These are phyloP conservation scores for Danielozyma ontarioensis DNA, from an alignment of 805 yeast genomes.

Conservation along the genomic window DNA sequence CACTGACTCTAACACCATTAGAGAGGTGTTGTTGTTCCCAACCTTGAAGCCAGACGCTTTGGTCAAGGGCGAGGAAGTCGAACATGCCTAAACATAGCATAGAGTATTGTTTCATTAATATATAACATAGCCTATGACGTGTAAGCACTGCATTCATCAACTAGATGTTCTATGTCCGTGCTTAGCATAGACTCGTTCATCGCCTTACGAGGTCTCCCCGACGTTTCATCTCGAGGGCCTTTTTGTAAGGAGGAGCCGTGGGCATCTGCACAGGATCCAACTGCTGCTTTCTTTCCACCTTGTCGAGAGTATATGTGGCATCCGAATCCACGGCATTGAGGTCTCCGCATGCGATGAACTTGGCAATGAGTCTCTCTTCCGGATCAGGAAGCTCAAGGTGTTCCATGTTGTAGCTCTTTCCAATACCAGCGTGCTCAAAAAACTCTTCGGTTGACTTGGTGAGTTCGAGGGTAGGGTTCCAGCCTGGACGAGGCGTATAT, in stretches of 20 bases:
- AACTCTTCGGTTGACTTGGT: conserved; percentile 73
- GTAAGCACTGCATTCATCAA: no score
- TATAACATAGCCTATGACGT: background rate
- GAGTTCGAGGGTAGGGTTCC: conserved; percentile 65
- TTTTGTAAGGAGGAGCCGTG: conserved; percentile 94
- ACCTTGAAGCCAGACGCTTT: conserved; percentile 88
- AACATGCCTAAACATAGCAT: no score
- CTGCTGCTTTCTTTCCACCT: conserved; percentile 36
- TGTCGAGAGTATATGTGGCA: conserved; percentile 74
- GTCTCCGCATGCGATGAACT: conserved; percentile 96
- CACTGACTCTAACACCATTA: conserved; percentile 92
- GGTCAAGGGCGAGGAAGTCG: conserved; percentile 30
- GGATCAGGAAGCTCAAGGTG: conserved; percentile 41
- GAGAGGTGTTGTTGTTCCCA: conserved; percentile 97
- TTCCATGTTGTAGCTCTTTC: conserved; percentile 45
- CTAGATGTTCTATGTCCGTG: background rate
- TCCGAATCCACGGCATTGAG: conserved; percentile 85
- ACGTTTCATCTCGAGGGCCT: conserved; percentile 82
- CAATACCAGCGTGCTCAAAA: conserved; percentile 59
- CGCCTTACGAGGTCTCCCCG: conserved; percentile 48
- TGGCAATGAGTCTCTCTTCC: conserved; percentile 76
- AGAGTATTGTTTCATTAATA: no score
- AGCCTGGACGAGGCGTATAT: conserved; percentile 75
- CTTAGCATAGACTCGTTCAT: no score
- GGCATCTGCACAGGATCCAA: conserved; percentile 94